Conservation (phyloP, 2,329 filamentous ascomycete genomes). For the Aphanocladium album region DNA sequence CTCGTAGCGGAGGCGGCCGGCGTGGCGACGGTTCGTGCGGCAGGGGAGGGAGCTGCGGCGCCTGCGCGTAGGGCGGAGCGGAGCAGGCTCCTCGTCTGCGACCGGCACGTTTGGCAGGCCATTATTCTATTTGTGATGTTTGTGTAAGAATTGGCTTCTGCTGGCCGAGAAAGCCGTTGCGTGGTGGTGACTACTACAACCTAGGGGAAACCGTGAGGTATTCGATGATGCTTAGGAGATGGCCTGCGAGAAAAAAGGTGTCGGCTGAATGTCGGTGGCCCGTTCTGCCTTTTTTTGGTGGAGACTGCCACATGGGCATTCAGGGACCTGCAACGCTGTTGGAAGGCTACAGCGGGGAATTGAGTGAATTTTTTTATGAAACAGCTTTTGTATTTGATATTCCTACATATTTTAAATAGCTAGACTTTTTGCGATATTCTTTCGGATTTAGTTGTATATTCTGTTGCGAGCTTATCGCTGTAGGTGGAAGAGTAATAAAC, state of each 20-base stretch:
- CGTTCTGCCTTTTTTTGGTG: not conserved
- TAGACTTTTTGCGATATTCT: too few relatives aligned
- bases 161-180: not conserved
- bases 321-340: not conserved
- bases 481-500: too few relatives aligned
- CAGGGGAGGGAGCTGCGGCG: conserved; percentile 23
- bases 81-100: conserved; percentile 37
- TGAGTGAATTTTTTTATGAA: too few relatives aligned
- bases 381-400: too few relatives aligned
- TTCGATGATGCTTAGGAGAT: conserved; percentile 4
- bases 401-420: too few relatives aligned
- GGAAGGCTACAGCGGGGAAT: not conserved
- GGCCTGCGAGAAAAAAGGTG: conserved; percentile 12
- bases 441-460: too few relatives aligned
- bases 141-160: not conserved
- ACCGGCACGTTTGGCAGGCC: conserved; percentile 46
- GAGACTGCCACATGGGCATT: not conserved
- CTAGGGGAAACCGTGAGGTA: not conserved
- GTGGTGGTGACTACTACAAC: not conserved
- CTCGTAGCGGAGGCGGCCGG: conserved; percentile 4
- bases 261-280: conserved; percentile 23
- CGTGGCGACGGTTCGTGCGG: conserved; percentile 15
- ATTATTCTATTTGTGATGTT: conserved; percentile 24
- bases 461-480: too few relatives aligned
- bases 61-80: conserved; percentile 27